phyloP scores from a whole-genome alignment of 2,329 filamentous ascomycete species.

The Chaetomiaceae sp. region DNA sequence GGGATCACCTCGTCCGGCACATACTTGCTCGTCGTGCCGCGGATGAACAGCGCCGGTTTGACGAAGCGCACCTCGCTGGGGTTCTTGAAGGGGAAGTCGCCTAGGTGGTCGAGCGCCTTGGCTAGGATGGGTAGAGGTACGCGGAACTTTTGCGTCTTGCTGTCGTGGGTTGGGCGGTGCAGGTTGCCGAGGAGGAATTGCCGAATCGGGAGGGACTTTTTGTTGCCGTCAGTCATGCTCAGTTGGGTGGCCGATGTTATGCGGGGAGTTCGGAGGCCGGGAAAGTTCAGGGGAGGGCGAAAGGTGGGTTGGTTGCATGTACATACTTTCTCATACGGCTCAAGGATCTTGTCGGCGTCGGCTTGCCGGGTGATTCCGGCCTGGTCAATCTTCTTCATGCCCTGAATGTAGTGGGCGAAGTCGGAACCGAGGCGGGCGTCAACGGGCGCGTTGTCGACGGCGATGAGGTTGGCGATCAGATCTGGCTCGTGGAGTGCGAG shows the following conservation, averaged over 20 bases:
- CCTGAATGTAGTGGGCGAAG: constrained; percentile 76
- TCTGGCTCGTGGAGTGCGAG: constrained; percentile 69
- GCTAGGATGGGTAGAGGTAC: constrained; percentile 72
- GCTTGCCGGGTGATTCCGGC: constrained; percentile 62
- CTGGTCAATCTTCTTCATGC: constrained; percentile 77
- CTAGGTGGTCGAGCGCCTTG: constrained; percentile 66
- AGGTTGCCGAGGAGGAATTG: constrained; percentile 92
- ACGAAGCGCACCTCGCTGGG: constrained; percentile 64
- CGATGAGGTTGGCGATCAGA: constrained; percentile 65
- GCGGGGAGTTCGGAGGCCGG: too few relatives aligned
- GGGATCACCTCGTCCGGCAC: constrained; percentile 76
- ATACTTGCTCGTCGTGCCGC: constrained; percentile 73
- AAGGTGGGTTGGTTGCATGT: background rate
- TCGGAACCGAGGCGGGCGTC: constrained; percentile 69
- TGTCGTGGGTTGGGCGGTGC: constrained; percentile 43
- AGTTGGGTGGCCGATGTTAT: too few relatives aligned
- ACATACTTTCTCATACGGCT: constrained; percentile 63
- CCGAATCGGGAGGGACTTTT: constrained; percentile 65
- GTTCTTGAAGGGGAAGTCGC: constrained; percentile 82
- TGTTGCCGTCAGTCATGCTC: too few relatives aligned
- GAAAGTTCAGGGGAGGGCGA: background rate
- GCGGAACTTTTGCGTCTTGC: constrained; percentile 63
- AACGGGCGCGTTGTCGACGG: constrained; percentile 89
- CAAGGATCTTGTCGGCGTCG: constrained; percentile 76
- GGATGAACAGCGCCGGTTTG: constrained; percentile 75